These are phyloP conservation scores for Acephala macrosclerotiorum DNA, from an alignment of 2,329 filamentous ascomycete genomes.

Conservation along the genomic window DNA sequence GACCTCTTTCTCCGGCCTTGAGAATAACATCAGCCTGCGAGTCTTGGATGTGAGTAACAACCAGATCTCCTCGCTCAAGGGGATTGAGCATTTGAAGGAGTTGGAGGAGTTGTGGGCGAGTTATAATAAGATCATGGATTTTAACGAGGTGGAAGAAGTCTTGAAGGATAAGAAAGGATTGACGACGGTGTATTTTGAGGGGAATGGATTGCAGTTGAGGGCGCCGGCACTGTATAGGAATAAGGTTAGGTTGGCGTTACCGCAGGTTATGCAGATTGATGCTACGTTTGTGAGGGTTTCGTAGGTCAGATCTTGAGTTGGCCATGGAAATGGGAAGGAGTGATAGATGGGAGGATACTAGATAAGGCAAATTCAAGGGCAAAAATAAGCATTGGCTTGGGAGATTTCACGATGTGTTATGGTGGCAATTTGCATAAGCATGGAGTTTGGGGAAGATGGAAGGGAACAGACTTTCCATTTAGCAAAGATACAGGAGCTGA, in stretches of 20 bases:
- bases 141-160: conserved; percentile 81
- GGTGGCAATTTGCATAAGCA: conserved; percentile 27
- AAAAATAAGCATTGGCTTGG: neutral
- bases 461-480: neutral
- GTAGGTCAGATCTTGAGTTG: neutral
- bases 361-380: too few species aligned
- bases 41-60: conserved; percentile 93
- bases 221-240: conserved; percentile 90
- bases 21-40: conserved; percentile 67
- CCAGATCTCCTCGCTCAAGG: conserved; percentile 76
- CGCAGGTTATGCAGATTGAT: conserved; percentile 92
- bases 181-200: conserved; percentile 95
- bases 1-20: conserved; percentile 76
- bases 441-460: conserved; percentile 24
- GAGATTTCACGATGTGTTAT: neutral
- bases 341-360: too few species aligned
- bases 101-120: conserved; percentile 96
- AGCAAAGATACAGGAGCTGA: neutral
- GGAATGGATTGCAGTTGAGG: conserved; percentile 84
- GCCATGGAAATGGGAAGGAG: neutral
- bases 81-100: conserved; percentile 71
- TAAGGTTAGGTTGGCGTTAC: conserved; percentile 87
- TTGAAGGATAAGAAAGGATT: conserved; percentile 80
- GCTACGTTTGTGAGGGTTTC: conserved; percentile 74
- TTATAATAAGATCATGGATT: conserved; percentile 82